Evolutionary conservation across 768 basidiomycete species (phyloP), one percentile per base, ranked within the genome.

Genomic region (Pholiota conissans): DNA sequence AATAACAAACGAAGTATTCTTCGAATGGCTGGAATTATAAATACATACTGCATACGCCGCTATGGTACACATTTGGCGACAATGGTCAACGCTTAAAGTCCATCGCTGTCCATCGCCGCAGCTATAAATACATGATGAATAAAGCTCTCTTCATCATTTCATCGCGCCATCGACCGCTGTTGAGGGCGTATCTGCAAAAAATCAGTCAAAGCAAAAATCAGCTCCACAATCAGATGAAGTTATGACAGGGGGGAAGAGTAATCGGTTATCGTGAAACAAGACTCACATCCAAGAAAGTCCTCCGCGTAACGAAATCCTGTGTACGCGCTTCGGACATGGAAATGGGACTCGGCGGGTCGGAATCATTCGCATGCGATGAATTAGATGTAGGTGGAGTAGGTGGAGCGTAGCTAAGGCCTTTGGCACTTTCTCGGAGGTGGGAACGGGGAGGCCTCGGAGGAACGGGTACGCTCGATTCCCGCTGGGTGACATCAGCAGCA

Each of bases 331-430:
- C 64, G 18, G 56, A 28, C n/a, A 42, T 35, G 16, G 63, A 59
- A 35, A 65, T 60, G 39, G 69, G 63, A 59, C 63, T 71, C 5
- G 68, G 65, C 34, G 70, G 68, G 39, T 65, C 54, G 30, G 70
- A 62, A 22, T 49, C 29, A 26, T 56, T 48, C 14, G 66, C 60
- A 59, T 71, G 67, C n/a, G 75, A 74, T 32, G 76, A 74, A 42
- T 69, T 65, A 48, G 77, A 77, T 27, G 74, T 67, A 16, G 78
- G 74, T 47, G 79, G 77, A 56, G 80, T 76, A 24, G 74, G 67
- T 32, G 75, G 76, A 40, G 68, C 69, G 58, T 72, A 71, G 10
- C 63, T 63, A 9, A 51, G 52, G 50, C 48, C 53, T 49, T 63
- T 65, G 61, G 61, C 61, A 53, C 61, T 65, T 62, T 68, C 63